Conservation (phyloP, 495 filamentous ascomycete genomes). For the Podospora comata region DNA sequence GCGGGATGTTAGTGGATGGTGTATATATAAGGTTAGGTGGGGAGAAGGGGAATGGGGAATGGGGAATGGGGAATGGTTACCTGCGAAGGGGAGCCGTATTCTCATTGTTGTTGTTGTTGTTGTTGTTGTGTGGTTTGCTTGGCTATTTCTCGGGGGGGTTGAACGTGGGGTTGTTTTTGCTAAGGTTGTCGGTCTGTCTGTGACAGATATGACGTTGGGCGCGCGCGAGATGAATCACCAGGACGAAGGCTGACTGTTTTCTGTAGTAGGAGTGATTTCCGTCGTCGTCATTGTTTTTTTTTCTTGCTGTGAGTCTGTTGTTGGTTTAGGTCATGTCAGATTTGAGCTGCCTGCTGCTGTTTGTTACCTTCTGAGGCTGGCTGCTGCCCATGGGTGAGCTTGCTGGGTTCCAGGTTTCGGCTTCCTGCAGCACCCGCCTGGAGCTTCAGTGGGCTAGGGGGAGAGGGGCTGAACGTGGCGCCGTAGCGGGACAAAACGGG, state of each 20-base stretch:
- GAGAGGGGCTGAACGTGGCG: not conserved
- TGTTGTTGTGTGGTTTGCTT: constrained; percentile 2
- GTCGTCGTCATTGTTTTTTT: not conserved
- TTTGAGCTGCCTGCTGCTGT: no score
- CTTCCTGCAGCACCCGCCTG: not conserved
- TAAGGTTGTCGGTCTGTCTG: not conserved
- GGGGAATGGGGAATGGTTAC: constrained; percentile 37
- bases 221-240: not conserved
- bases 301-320: not conserved
- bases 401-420: not conserved
- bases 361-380: no score
- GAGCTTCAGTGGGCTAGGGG: not conserved
- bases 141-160: not conserved
- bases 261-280: not conserved
- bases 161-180: not conserved
- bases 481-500: constrained; percentile 6
- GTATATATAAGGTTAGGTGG: not conserved
- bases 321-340: no score
- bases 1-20: no score
- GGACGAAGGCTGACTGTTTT: not conserved
- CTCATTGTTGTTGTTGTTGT: constrained; percentile 50
- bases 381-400: not conserved
- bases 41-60: constrained; percentile 4
- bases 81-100: constrained; percentile 70
- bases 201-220: not conserved